These are phyloP conservation scores for Colletotrichum sublineola DNA, from an alignment of 2,329 filamentous ascomycete genomes.

Conservation along the genomic window DNA sequence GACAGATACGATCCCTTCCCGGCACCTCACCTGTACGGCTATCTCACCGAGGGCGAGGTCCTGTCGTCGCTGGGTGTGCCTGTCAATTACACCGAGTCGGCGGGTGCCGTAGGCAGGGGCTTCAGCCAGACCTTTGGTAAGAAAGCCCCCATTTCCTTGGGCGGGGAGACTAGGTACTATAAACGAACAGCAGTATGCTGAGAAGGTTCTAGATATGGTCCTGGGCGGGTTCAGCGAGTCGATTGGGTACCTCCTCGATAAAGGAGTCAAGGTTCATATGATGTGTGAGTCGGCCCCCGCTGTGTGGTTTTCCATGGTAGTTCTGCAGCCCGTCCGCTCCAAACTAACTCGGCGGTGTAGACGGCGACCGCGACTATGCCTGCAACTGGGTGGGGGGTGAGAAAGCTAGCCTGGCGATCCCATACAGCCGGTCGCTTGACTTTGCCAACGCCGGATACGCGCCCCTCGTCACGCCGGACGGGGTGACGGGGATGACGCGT, in stretches of 20 bases:
- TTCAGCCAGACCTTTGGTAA: constrained; percentile 27
- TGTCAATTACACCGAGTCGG: constrained; percentile 62
- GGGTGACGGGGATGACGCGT: constrained; percentile 76
- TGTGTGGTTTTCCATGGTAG: neutral
- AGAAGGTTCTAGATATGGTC: constrained; percentile 47
- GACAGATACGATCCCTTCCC: constrained; percentile 43
- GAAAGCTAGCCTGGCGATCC: constrained; percentile 69
- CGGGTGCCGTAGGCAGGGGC: constrained; percentile 34
- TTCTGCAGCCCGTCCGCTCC: neutral
- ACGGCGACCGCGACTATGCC: constrained; percentile 61
- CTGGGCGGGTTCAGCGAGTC: constrained; percentile 56
- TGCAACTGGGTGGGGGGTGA: constrained; percentile 73
- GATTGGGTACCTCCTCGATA: constrained; percentile 58
- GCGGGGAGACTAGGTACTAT: neutral
- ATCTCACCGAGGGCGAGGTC: constrained; percentile 51
- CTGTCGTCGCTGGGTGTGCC: constrained; percentile 72
- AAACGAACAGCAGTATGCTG: constrained; percentile 13
- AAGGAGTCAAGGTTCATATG: constrained; percentile 70
- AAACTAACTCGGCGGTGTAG: constrained; percentile 37
- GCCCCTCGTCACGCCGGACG: constrained; percentile 72
- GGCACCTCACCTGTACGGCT: constrained; percentile 38
- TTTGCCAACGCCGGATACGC: constrained; percentile 75
- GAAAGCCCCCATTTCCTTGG: neutral
- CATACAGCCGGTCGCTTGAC: constrained; percentile 52
- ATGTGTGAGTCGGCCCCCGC: constrained; percentile 58